Evolutionary conservation across 2,329 filamentous ascomycete species (phyloP).

Genomic region (Biscogniauxia marginata): DNA sequence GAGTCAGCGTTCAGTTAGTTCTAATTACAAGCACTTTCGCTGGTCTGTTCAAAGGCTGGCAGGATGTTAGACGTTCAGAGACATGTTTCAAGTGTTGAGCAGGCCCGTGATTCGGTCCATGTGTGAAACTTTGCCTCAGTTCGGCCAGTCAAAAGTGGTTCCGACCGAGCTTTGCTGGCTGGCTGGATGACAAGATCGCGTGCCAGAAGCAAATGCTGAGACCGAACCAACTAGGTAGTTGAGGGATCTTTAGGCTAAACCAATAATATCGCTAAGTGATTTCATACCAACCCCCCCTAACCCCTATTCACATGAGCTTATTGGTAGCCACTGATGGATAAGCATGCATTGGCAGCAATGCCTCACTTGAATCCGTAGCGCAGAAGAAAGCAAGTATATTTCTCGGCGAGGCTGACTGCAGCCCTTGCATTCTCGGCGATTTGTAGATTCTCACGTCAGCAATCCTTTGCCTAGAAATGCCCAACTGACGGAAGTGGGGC

Average conservation of each 20-base stretch:
- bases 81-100: background rate
- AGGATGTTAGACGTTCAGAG: background rate
- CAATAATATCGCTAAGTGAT: background rate
- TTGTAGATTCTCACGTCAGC: background rate
- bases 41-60: background rate
- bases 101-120: background rate
- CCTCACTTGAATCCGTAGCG: background rate
- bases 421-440: background rate
- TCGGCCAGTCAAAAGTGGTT: background rate
- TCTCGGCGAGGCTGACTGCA: background rate
- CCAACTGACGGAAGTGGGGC: background rate
- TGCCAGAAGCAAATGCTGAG: background rate
- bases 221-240: background rate
- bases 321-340: background rate
- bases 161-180: background rate
- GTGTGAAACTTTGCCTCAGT: background rate
- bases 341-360: background rate
- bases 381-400: background rate
- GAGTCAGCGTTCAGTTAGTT: background rate
- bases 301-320: background rate
- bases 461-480: background rate
- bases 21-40: background rate
- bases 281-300: background rate
- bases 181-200: background rate
- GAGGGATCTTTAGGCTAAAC: background rate